Conservation (phyloP, 2,329 filamentous ascomycete species). For the Fusarium pseudograminearum region DNA sequence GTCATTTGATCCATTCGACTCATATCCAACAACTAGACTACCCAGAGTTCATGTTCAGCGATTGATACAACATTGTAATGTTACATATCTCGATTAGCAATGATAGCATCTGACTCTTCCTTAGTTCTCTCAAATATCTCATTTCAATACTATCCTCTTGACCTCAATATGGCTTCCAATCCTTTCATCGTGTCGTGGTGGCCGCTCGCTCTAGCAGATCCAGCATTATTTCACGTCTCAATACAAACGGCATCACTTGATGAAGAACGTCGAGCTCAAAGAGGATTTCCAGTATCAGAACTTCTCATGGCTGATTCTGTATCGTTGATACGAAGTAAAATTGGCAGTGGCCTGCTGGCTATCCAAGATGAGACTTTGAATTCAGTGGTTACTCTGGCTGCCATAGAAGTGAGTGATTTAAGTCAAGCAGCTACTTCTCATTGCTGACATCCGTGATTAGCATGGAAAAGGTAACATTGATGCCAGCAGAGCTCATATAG, state of each 20-base stretch:
- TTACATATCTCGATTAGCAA: background rate
- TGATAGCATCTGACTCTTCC: constrained; percentile 45
- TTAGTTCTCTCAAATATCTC: constrained; percentile 69
- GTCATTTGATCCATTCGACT: constrained; percentile 67
- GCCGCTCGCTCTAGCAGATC: constrained; percentile 67
- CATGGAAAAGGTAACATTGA: constrained; percentile 65
- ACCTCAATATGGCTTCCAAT: constrained; percentile 64
- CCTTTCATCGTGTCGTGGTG: constrained; percentile 71
- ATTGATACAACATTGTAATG: constrained; percentile 67
- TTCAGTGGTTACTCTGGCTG: constrained; percentile 67
- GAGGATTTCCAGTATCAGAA: constrained; percentile 65
- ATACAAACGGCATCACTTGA: constrained; percentile 70
- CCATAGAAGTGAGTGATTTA: constrained; percentile 63
- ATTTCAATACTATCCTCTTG: constrained; percentile 70
- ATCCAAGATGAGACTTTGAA: constrained; percentile 68
- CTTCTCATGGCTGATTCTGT: constrained; percentile 69
- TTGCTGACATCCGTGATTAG: constrained; percentile 46
- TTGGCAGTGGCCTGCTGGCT: constrained; percentile 60
- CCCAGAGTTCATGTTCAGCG: constrained; percentile 63
- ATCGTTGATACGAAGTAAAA: constrained; percentile 62
- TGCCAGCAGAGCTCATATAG: constrained; percentile 61
- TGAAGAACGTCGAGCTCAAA: constrained; percentile 63
- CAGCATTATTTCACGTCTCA: constrained; percentile 69
- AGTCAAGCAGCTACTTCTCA: accelerated
- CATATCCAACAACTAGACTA: constrained; percentile 66